phyloP scores from a whole-genome alignment of 2,329 filamentous ascomycete species.

The Cordyceps fumosorosea region DNA sequence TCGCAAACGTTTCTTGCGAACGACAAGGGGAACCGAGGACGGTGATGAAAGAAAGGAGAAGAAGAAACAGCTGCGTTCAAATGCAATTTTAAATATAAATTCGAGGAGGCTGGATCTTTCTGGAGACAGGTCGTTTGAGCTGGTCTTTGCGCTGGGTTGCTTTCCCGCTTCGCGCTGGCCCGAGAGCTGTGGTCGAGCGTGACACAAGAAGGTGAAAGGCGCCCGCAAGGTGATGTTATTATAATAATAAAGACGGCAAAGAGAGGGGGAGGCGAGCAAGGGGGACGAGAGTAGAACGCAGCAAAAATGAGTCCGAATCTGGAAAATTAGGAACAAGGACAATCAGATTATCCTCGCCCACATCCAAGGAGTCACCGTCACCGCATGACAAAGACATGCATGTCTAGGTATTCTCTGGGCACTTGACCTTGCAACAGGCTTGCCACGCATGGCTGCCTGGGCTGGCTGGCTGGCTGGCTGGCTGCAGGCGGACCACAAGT shows the following conservation, averaged over 20 bases:
- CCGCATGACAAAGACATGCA: conserved; percentile 2
- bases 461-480: not conserved
- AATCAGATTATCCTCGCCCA: not conserved
- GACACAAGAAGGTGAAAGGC: conserved; percentile 4
- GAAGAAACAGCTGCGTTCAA: not conserved
- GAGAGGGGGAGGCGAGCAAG: too few relatives aligned
- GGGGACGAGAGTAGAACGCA: not conserved
- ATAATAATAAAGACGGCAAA: not conserved
- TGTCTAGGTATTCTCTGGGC: not conserved
- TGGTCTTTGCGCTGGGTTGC: conserved; percentile 6
- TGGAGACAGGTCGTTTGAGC: not conserved
- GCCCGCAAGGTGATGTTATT: conserved; percentile 3
- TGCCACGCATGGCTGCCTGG: conserved; percentile 9
- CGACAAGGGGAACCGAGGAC: not conserved
- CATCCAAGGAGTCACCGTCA: not conserved
- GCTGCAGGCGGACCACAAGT: conserved; percentile 5
- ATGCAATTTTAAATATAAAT: conserved; percentile 6
- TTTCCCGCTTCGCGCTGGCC: conserved; percentile 3
- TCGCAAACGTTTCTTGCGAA: not conserved
- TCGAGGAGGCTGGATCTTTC: not conserved
- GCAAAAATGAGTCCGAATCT: too few relatives aligned
- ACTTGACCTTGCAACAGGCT: not conserved
- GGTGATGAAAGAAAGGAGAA: not conserved
- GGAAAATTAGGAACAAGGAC: not conserved
- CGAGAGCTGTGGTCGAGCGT: conserved; percentile 9